phyloP scores from a whole-genome alignment of 768 basidiomycete genomes.

The Mycena chlorophos region DNA sequence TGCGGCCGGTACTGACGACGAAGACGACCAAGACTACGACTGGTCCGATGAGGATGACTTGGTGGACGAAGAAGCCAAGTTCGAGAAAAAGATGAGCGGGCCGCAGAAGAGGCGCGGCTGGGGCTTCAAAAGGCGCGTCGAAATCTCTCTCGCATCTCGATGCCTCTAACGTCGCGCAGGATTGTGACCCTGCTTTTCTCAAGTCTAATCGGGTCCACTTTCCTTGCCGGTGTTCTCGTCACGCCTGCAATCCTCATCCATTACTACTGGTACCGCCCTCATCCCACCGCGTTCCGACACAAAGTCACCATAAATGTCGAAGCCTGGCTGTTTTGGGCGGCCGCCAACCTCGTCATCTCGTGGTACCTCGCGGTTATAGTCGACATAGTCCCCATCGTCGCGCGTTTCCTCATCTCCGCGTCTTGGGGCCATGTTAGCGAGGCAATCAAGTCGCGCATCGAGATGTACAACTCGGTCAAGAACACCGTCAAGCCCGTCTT shows the following conservation, averaged over 20 bases:
- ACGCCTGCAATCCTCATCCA: constrained; percentile 63
- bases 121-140: constrained; percentile 52
- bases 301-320: constrained; percentile 66
- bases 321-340: constrained; percentile 83
- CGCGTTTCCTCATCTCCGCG: constrained; percentile 52
- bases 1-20: constrained; percentile 56
- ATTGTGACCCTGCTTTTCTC: constrained; percentile 65
- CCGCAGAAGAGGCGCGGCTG: constrained; percentile 46
- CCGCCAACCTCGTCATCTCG: constrained; percentile 72
- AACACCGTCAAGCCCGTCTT: constrained; percentile 69
- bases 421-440: constrained; percentile 81
- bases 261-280: constrained; percentile 68
- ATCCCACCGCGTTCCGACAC: constrained; percentile 54
- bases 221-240: constrained; percentile 63
- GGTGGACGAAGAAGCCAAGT: constrained; percentile 67
- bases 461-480: constrained; percentile 71
- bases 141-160: not conserved
- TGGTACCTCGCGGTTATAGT: constrained; percentile 77
- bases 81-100: constrained; percentile 58
- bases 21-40: constrained; percentile 64
- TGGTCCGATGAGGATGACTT: constrained; percentile 82
- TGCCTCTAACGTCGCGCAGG: constrained; percentile 33
- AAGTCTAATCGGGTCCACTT: constrained; percentile 68
- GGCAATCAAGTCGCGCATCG: constrained; percentile 60
- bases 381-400: constrained; percentile 62